Evolutionary conservation across 1,284 basidiomycete species (phyloP).

Genomic region (Acaromyces ingoldii): DNA sequence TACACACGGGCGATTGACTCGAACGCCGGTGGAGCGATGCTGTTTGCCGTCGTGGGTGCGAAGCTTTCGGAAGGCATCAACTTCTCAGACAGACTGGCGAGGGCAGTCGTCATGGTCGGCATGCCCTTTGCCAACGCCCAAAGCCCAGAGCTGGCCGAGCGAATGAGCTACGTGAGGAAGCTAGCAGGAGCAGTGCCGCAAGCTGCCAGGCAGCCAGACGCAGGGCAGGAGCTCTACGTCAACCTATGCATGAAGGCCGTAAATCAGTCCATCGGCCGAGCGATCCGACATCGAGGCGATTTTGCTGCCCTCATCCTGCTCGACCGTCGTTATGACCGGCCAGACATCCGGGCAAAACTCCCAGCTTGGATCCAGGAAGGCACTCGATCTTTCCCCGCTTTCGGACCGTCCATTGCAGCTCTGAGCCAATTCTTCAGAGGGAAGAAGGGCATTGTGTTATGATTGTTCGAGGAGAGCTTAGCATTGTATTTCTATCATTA

Average conservation of each 20-base stretch:
- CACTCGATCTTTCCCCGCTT: background rate
- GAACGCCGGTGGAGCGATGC: constrained; percentile 51
- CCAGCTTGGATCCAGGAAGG: constrained; percentile 20
- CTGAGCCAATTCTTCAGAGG: constrained; percentile 1
- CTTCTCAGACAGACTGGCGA: constrained; percentile 75
- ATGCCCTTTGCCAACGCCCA: constrained; percentile 88
- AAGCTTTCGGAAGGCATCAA: constrained; percentile 97
- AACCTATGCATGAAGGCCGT: constrained; percentile 80
- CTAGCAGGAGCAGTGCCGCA: constrained; percentile 12
- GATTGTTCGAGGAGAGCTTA: too few relatives aligned
- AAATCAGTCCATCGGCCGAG: constrained; percentile 89
- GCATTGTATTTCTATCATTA: too few relatives aligned
- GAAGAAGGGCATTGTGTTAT: too few relatives aligned
- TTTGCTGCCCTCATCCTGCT: constrained; percentile 46
- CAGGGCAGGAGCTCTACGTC: constrained; percentile 40
- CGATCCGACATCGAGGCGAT: constrained; percentile 46
- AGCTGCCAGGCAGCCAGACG: background rate
- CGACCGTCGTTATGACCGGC: constrained; percentile 35
- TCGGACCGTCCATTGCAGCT: constrained; percentile 5
- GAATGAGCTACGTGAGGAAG: constrained; percentile 60
- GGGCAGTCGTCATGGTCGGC: constrained; percentile 78
- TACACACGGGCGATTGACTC: constrained; percentile 64
- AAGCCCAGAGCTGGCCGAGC: constrained; percentile 83
- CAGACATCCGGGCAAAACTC: constrained; percentile 33
- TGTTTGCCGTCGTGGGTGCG: constrained; percentile 86